A percentile compares a stretch with the other conserved stretches of the same genome.
Evolutionary conservation across 2,329 filamentous ascomycete genomes (phyloP).

Genomic region (Ophiocordyceps unilateralis): DNA sequence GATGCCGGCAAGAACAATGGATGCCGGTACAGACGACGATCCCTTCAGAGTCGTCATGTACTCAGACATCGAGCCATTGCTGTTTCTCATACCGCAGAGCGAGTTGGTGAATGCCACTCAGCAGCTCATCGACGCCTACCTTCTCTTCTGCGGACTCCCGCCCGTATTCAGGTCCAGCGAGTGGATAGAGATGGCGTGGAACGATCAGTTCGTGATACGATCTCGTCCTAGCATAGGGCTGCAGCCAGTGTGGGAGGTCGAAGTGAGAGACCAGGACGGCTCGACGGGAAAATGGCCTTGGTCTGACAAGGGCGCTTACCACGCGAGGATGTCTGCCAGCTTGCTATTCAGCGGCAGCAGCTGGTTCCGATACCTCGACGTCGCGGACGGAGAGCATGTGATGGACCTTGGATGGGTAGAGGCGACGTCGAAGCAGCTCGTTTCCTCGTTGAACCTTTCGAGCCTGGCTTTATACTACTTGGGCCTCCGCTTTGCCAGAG

Average conservation of each 20-base stretch:
- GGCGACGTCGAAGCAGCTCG: conserved; percentile 39
- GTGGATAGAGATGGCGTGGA: conserved; percentile 13
- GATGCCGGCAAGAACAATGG: conserved; percentile 55
- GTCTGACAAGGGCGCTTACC: conserved; percentile 14
- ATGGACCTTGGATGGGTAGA: conserved; percentile 29
- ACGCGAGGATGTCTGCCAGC: conserved; percentile 24
- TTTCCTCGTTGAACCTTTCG: conserved; percentile 19
- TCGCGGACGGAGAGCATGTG: conserved; percentile 7
- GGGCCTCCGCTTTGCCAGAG: conserved; percentile 43
- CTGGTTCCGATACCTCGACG: conserved; percentile 27
- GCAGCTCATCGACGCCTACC: conserved; percentile 50
- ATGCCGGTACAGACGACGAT: conserved; percentile 62
- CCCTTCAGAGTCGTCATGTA: conserved; percentile 70
- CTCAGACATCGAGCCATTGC: conserved; percentile 50
- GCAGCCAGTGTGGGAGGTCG: background rate
- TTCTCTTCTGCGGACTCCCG: conserved; percentile 51
- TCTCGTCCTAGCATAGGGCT: conserved; percentile 1
- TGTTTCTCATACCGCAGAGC: conserved; percentile 32
- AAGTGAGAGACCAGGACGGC: conserved; percentile 7
- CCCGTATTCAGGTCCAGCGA: conserved; percentile 17
- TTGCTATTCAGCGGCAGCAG: conserved; percentile 29
- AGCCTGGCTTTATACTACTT: conserved; percentile 51
- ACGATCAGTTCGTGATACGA: conserved; percentile 13
- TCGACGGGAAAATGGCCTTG: conserved; percentile 8
- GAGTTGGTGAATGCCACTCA: conserved; percentile 17